Base-by-base conservation (phyloP, 768 basidiomycete species). In the Suillus plorans region DNA sequence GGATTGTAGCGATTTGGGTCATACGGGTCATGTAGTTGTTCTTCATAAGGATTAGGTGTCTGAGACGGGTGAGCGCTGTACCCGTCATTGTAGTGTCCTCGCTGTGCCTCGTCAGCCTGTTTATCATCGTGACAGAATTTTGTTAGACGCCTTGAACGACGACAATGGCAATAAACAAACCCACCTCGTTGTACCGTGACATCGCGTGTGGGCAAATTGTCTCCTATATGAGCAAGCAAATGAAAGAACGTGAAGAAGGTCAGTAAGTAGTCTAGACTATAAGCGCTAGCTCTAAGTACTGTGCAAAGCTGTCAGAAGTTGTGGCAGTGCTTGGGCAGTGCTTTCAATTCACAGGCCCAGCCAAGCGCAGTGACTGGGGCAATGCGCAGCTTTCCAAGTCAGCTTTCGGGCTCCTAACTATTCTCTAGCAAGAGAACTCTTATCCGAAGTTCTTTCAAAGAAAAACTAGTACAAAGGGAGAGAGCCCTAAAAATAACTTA, bases 41-140 rank as follows among this genome's bases (percentile, higher is more conserved):
- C 80, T 65, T 83, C 82, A 65, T 81, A 82, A 7, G 81, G 80
- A 56, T 76, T 77, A 55, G 77, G 72, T 34, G 75, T 69, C n/a
- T 74, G 69, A 34, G 76, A 66, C 60, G 76, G 70, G 67, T 89
- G 86, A 9, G 84, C 81, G 66, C 78, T 79, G 73, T 87, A 87
- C 0, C 88, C 87, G 64, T 91, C 89, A 70, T 89, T 89, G 75
- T 90, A 89, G 63, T 83, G 84, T 36, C 84, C 76, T 20, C 78
- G 81, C 67, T 89, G 88, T 16, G 80, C 85, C 74, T 90, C 87
- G 73, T 91, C 87, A 5, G 86, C 82, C 86, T 90, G 62, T 42
- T 37, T 44, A 44, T 28, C 14, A 52, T 49, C 20, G 16, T 31
- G 39, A 28, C 20, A 31, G 4, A 34, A 7, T 66, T 39, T 45